Conservation (phyloP, 768 basidiomycete species). For the Punctularia strigosozonata region DNA sequence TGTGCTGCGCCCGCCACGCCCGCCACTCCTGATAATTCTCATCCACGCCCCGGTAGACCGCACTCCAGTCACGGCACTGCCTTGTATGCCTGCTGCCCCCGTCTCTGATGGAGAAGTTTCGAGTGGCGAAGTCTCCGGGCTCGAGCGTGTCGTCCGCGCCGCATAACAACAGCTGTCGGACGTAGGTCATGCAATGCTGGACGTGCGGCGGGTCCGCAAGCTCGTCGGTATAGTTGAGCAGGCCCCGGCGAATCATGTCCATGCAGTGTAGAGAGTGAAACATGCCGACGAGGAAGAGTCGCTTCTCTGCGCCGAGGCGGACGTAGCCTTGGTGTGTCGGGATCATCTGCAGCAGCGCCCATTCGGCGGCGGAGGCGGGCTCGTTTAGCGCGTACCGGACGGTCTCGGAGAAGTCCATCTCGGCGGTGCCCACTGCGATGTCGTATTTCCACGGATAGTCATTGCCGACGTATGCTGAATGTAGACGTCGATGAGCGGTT, state of each 20-base stretch:
- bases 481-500: too few species aligned
- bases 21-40: not conserved
- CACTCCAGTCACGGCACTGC: not conserved
- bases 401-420: too few species aligned
- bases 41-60: not conserved
- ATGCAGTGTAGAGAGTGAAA: constrained; percentile 19
- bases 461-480: too few species aligned
- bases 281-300: constrained; percentile 14
- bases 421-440: too few species aligned
- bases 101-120: not conserved
- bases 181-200: constrained; percentile 16
- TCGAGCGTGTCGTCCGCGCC: constrained; percentile 17
- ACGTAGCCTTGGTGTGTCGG: too few species aligned
- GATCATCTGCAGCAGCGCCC: too few species aligned
- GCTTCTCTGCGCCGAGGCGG: too few species aligned
- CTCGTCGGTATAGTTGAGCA: constrained; percentile 7
- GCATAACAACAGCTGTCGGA: constrained; percentile 16
- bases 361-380: too few species aligned
- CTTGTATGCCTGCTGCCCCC: not conserved
- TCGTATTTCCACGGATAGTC: too few species aligned
- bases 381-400: too few species aligned
- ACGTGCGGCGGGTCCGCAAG: constrained; percentile 10
- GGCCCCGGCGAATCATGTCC: constrained; percentile 13
- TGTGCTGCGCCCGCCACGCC: too few species aligned
- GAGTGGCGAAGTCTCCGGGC: not conserved